Evolutionary conservation across 257 asterid species (phyloP).

Genomic region (Thymus quinquecostatus): DNA sequence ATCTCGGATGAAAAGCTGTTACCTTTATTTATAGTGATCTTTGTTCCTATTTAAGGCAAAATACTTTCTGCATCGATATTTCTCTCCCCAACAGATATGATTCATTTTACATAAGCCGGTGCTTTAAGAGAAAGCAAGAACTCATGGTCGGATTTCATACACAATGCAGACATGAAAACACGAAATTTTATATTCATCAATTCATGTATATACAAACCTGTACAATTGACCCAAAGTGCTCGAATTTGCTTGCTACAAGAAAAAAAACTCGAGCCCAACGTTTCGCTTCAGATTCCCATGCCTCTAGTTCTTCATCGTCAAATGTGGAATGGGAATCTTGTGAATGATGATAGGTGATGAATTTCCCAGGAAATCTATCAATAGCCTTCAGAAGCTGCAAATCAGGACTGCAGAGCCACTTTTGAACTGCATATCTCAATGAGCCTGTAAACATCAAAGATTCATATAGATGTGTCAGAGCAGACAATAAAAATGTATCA

Average conservation of each 20-base stretch:
- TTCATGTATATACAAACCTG: constrained; percentile 41
- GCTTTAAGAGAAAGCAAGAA: constrained; percentile 18
- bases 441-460: constrained; percentile 52
- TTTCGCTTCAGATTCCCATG: constrained; percentile 79
- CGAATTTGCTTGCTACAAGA: constrained; percentile 52
- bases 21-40: too few relatives aligned
- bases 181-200: background rate
- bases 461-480: constrained; percentile 11
- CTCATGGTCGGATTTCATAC: constrained; percentile 6
- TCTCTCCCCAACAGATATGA: constrained; percentile 7
- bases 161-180: background rate
- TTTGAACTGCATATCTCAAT: constrained; percentile 60
- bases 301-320: constrained; percentile 83
- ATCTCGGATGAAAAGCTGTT: too few relatives aligned
- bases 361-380: constrained; percentile 57
- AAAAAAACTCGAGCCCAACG: constrained; percentile 91
- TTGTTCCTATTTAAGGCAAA: background rate
- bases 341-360: constrained; percentile 47
- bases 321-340: constrained; percentile 45
- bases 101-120: constrained; percentile 4
- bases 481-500: constrained; percentile 17
- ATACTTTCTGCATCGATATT: background rate
- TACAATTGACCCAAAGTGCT: constrained; percentile 52
- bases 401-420: constrained; percentile 61
- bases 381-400: constrained; percentile 56